These are phyloP conservation scores for Parathielavia appendiculata DNA, from an alignment of 495 filamentous ascomycete species.

Conservation along the genomic window DNA sequence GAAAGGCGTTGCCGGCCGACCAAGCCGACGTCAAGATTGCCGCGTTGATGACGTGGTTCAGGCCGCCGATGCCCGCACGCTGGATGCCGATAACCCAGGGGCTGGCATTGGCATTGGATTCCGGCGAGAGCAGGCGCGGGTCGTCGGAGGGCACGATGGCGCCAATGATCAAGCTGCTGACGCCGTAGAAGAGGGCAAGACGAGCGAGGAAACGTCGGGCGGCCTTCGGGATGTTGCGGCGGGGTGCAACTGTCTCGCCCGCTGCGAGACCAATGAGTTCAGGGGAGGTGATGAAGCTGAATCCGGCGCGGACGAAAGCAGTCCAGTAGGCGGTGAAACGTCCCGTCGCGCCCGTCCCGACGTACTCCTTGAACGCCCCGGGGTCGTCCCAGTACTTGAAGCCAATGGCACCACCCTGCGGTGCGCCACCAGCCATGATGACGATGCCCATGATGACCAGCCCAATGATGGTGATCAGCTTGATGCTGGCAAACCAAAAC, in stretches of 20 bases:
- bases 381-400: slow-evolving; percentile 69
- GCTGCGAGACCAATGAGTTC: slow-evolving; percentile 59
- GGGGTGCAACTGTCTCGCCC: slow-evolving; percentile 71
- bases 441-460: slow-evolving; percentile 70
- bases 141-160: slow-evolving; percentile 58
- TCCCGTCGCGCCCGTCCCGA: slow-evolving; percentile 45
- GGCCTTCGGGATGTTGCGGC: slow-evolving; percentile 67
- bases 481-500: slow-evolving; percentile 61
- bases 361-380: slow-evolving; percentile 61
- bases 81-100: slow-evolving; percentile 52
- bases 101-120: slow-evolving; percentile 57
- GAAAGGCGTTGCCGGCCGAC: slow-evolving; percentile 66
- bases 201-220: slow-evolving; percentile 66
- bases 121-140: slow-evolving; percentile 45
- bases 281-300: slow-evolving; percentile 47
- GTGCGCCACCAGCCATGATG: slow-evolving; percentile 61
- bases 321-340: slow-evolving; percentile 47
- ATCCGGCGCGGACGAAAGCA: slow-evolving; percentile 43
- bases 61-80: slow-evolving; percentile 39
- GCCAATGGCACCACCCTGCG: slow-evolving; percentile 51
- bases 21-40: slow-evolving; percentile 48
- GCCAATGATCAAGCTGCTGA: slow-evolving; percentile 66
- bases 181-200: slow-evolving; percentile 67
- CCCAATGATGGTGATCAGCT: slow-evolving; percentile 64
- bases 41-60: slow-evolving; percentile 47